A percentile compares a stretch with the other conserved stretches of the same genome.
Evolutionary conservation across 2,329 filamentous ascomycete species (phyloP).

Genomic region (Berkeleyomyces rouxiae): DNA sequence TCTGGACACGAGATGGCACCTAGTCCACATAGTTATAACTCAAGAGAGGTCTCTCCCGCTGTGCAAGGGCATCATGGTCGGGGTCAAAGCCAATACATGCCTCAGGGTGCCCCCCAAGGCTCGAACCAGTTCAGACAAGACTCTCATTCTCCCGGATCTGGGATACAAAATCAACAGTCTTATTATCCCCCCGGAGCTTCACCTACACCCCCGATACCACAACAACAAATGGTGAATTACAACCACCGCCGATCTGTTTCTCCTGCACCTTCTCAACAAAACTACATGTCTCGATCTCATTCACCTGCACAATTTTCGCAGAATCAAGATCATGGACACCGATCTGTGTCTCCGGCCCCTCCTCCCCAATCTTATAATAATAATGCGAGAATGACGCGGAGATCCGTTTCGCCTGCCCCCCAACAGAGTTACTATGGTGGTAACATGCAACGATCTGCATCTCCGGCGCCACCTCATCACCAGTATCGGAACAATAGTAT

Average conservation of each 20-base stretch:
- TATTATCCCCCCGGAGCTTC: slow-evolving; percentile 24
- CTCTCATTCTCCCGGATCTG: slow-evolving; percentile 21
- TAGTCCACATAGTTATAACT: slow-evolving; percentile 16
- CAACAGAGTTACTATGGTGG: slow-evolving; percentile 19
- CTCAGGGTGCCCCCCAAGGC: slow-evolving; percentile 19
- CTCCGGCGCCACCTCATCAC: slow-evolving; percentile 13
- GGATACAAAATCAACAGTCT: slow-evolving; percentile 16
- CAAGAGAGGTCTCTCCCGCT: slow-evolving; percentile 19
- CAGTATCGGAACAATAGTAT: slow-evolving; percentile 6
- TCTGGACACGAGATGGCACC: slow-evolving; percentile 17
- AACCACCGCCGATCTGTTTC: slow-evolving; percentile 17
- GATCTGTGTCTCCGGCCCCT: slow-evolving; percentile 12
- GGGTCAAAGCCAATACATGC: slow-evolving; percentile 14
- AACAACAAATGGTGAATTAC: slow-evolving; percentile 10
- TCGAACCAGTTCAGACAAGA: slow-evolving; percentile 17
- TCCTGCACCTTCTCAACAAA: slow-evolving; percentile 10
- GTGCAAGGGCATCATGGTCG: slow-evolving; percentile 18
- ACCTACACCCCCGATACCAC: slow-evolving; percentile 20
- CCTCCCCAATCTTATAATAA: slow-evolving; percentile 5
- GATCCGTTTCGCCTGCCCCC: slow-evolving; percentile 25
- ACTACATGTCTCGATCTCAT: slow-evolving; percentile 12
- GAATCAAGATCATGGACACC: slow-evolving; percentile 14
- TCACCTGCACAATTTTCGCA: slow-evolving; percentile 18
- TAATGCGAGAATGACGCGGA: slow-evolving; percentile 18
- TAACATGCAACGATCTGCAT: slow-evolving; percentile 11